Conservation (phyloP, 169 alveolate genomes). For the Babesia ovata region DNA sequence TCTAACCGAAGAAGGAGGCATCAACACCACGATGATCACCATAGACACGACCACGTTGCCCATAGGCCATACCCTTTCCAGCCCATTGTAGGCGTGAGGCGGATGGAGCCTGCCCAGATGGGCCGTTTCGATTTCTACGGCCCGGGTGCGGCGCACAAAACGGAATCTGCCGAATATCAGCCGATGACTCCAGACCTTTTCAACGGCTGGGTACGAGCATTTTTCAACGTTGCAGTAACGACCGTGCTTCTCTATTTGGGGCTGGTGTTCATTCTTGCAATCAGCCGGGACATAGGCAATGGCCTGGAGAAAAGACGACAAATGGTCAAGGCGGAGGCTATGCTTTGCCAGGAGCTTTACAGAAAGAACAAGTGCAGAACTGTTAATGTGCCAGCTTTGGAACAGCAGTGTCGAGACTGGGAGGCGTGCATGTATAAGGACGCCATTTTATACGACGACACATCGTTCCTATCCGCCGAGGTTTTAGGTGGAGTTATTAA, state of each 20-base stretch:
- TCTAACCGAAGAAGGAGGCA: constrained; percentile 16
- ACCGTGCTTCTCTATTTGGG: constrained; percentile 39
- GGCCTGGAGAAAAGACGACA: constrained; percentile 39
- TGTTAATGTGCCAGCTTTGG: constrained; percentile 59
- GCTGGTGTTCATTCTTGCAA: constrained; percentile 34
- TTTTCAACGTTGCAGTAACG: constrained; percentile 50
- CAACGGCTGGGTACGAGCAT: constrained; percentile 61
- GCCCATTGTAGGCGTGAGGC: constrained; percentile 5
- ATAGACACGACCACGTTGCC: constrained; percentile 2
- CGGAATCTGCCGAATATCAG: background rate
- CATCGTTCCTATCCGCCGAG: constrained; percentile 57
- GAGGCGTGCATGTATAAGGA: constrained; percentile 70
- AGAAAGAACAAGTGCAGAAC: constrained; percentile 61
- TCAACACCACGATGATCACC: constrained; percentile 1
- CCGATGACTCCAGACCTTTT: constrained; percentile 45
- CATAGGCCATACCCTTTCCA: background rate
- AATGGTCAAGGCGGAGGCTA: constrained; percentile 46
- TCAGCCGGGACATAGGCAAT: constrained; percentile 50
- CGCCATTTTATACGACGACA: constrained; percentile 49
- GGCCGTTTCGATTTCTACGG: constrained; percentile 9
- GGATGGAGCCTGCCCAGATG: constrained; percentile 35
- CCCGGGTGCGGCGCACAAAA: background rate
- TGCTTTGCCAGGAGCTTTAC: constrained; percentile 51
- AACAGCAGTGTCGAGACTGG: constrained; percentile 65
- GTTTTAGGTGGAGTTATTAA: constrained; percentile 56